Percentiles rank a stretch among this genome's conserved stretches.
These are phyloP conservation scores for Chytriomyces hyalinus DNA, from an alignment of 192 early-diverging fungal species.

Conservation along the genomic window DNA sequence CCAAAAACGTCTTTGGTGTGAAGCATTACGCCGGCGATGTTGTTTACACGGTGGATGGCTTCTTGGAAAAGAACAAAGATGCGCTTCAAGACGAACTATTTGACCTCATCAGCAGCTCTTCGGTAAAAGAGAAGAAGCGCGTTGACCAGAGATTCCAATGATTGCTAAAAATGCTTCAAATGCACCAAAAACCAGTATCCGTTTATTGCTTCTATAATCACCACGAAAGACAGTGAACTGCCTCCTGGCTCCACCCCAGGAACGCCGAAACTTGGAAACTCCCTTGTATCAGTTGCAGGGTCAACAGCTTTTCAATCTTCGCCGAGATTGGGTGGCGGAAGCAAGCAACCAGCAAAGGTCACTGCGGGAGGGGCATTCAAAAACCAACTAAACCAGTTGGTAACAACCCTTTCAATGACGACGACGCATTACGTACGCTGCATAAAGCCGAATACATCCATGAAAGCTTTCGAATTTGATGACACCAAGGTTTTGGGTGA, in stretches of 20 bases:
- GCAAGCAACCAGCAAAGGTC: slow-evolving; percentile 38
- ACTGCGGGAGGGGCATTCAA: slow-evolving; percentile 51
- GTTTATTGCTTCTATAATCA: slow-evolving; percentile 55
- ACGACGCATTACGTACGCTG: slow-evolving; percentile 66
- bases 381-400: slow-evolving; percentile 53
- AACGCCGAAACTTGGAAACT: slow-evolving; percentile 15
- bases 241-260: slow-evolving; percentile 25
- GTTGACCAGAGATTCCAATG: neutral
- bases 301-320: neutral
- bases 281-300: neutral
- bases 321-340: neutral
- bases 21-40: slow-evolving; percentile 65
- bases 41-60: slow-evolving; percentile 50
- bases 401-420: slow-evolving; percentile 52
- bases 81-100: slow-evolving; percentile 59
- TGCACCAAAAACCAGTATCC: slow-evolving; percentile 36
- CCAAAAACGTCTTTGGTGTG: slow-evolving; percentile 59
- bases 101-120: slow-evolving; percentile 54
- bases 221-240: slow-evolving; percentile 38
- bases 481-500: slow-evolving; percentile 54
- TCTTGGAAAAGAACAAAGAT: slow-evolving; percentile 66
- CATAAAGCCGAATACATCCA: slow-evolving; percentile 62
- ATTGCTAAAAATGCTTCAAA: slow-evolving; percentile 11
- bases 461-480: slow-evolving; percentile 58
- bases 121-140: slow-evolving; percentile 16